These are phyloP conservation scores for Cryptosporidium sp. DNA, from an alignment of 169 alveolate genomes.

Conservation along the genomic window DNA sequence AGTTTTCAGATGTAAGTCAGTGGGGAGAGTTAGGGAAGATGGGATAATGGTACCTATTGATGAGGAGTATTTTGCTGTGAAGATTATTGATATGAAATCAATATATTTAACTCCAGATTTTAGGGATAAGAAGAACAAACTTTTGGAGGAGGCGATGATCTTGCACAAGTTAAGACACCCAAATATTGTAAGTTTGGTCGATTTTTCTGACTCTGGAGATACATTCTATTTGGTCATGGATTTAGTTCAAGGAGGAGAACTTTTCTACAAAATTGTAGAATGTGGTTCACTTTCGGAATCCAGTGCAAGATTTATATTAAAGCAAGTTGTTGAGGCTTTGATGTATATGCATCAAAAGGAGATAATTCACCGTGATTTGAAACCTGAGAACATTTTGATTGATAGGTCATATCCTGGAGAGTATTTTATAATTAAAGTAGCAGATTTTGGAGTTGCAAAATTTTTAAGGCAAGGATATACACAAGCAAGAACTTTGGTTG, in stretches of 20 bases:
- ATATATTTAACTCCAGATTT: constrained; percentile 30
- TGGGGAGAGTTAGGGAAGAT: constrained; percentile 38
- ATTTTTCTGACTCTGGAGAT: constrained; percentile 83
- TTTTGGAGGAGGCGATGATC: constrained; percentile 83
- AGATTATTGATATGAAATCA: constrained; percentile 35
- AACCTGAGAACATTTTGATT: constrained; percentile 93
- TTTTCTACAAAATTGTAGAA: constrained; percentile 88
- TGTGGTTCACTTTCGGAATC: constrained; percentile 81
- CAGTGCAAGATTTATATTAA: constrained; percentile 83
- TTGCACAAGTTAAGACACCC: constrained; percentile 83
- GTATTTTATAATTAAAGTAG: constrained; percentile 77
- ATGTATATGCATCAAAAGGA: constrained; percentile 84
- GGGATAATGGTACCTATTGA: constrained; percentile 56
- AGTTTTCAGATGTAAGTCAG: constrained; percentile 45
- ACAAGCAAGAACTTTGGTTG: constrained; percentile 80
- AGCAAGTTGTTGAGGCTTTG: constrained; percentile 83
- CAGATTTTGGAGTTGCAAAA: constrained; percentile 82
- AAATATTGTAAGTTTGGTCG: constrained; percentile 82
- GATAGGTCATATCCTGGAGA: constrained; percentile 78
- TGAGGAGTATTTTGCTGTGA: constrained; percentile 69
- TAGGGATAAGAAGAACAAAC: constrained; percentile 35
- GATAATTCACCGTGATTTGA: constrained; percentile 91
- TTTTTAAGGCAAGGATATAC: constrained; percentile 60
- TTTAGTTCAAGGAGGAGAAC: constrained; percentile 91
- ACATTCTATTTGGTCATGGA: constrained; percentile 87